phyloP scores from a whole-genome alignment of 768 basidiomycete species.

The Mycena olivaceomarginata region DNA sequence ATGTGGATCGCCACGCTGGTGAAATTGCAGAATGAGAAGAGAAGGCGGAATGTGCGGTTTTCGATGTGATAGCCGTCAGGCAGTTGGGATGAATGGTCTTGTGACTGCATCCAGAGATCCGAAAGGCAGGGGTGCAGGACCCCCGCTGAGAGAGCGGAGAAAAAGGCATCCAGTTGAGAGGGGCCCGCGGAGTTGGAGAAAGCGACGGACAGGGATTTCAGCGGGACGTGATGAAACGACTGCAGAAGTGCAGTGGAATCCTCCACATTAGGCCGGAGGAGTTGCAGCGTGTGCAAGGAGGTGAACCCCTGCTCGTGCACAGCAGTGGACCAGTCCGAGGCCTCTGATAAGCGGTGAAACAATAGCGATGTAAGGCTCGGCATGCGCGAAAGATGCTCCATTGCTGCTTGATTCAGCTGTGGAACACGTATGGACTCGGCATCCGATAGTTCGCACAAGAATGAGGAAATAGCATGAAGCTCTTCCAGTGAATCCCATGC shows the following conservation, averaged over 20 bases:
- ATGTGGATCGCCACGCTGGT: neutral
- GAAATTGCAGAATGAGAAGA: neutral
- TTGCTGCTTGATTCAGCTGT: too few species aligned
- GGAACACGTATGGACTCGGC: too few species aligned
- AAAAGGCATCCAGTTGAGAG: neutral
- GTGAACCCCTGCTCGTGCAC: neutral
- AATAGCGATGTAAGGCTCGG: too few species aligned
- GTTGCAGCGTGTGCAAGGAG: neutral
- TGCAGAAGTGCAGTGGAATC: neutral
- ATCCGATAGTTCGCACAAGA: too few species aligned
- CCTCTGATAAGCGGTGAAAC: too few species aligned
- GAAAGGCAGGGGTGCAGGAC: neutral
- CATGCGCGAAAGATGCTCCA: too few species aligned
- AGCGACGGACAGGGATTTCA: neutral
- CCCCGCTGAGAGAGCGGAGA: neutral
- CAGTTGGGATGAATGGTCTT: neutral
- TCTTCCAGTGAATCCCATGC: neutral
- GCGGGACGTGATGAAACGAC: neutral
- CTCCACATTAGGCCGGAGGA: neutral
- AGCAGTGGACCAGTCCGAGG: too few species aligned
- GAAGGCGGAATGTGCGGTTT: neutral
- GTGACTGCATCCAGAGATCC: neutral
- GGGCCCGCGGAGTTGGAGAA: neutral
- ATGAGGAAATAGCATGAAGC: too few species aligned
- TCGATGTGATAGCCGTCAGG: neutral